Percentiles rank a stretch among this genome's conserved stretches.
Conservation (phyloP, 305 asterid genomes). For the Fraxinus latifolia region DNA sequence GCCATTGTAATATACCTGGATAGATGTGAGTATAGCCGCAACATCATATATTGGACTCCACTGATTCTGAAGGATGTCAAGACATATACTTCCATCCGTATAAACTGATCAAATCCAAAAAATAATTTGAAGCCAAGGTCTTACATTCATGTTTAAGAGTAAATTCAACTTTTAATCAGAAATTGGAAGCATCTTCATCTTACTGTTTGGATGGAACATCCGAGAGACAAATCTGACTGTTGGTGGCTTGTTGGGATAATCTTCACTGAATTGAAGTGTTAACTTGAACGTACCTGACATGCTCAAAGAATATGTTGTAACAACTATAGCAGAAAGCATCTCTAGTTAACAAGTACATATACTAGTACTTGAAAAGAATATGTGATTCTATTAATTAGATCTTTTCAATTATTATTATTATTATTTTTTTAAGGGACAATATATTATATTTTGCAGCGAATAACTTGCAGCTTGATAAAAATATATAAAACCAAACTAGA, state of each 20-base stretch:
- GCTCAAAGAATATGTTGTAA: constrained; percentile 25
- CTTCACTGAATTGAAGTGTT: constrained; percentile 51
- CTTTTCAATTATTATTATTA: neutral
- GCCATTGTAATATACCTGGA: constrained; percentile 42
- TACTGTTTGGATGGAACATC: constrained; percentile 70
- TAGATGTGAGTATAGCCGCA: constrained; percentile 67
- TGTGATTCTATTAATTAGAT: neutral
- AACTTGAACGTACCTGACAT: constrained; percentile 56
- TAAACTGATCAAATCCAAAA: constrained; percentile 45
- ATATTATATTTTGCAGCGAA: neutral
- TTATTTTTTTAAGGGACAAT: neutral
- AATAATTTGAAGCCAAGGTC: neutral
- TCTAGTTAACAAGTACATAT: neutral
- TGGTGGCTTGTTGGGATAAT: constrained; percentile 68
- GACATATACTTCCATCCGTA: constrained; percentile 73
- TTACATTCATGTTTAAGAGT: neutral
- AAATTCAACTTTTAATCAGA: neutral
- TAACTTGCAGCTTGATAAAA: constrained; percentile 15
- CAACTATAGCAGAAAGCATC: neutral
- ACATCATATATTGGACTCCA: constrained; percentile 81
- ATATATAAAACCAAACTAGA: neutral
- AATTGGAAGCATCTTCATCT: constrained; percentile 17
- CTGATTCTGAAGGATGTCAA: constrained; percentile 73
- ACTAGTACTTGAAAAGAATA: neutral
- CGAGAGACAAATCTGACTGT: constrained; percentile 61